phyloP scores from a whole-genome alignment of 805 yeast species.

The Schwanniomyces vanrijiae region DNA sequence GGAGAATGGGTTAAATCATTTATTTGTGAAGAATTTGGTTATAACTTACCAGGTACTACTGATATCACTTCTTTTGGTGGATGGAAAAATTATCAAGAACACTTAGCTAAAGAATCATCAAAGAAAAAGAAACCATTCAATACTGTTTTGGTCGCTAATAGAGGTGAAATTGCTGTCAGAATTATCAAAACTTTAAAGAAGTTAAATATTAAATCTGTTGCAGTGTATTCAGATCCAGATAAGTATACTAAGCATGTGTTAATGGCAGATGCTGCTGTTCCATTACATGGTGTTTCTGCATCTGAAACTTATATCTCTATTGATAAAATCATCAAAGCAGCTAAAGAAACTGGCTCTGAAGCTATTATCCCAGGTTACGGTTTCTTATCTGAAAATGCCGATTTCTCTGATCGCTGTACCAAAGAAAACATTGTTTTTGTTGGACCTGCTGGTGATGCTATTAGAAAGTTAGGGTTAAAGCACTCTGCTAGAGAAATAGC shows the following conservation, averaged over 20 bases:
- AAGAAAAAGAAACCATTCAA: slow-evolving; percentile 59
- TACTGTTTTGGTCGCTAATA: slow-evolving; percentile 89
- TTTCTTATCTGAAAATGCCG: slow-evolving; percentile 93
- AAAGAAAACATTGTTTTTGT: slow-evolving; percentile 85
- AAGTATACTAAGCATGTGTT: slow-evolving; percentile 83
- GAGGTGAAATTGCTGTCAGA: slow-evolving; percentile 97
- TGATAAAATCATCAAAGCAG: slow-evolving; percentile 84
- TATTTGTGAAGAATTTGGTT: slow-evolving; percentile 91
- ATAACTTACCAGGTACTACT: slow-evolving; percentile 63
- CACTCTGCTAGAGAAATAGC: slow-evolving; percentile 98
- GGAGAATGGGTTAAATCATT: slow-evolving; percentile 91
- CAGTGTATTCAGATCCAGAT: slow-evolving; percentile 90
- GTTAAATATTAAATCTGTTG: slow-evolving; percentile 74
- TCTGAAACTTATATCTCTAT: slow-evolving; percentile 87
- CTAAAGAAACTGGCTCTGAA: slow-evolving; percentile 79
- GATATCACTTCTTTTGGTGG: slow-evolving; percentile 91
- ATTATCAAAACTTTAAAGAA: slow-evolving; percentile 86
- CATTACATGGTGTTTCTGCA: slow-evolving; percentile 78
- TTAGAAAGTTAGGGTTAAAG: slow-evolving; percentile 86
- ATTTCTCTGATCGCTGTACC: slow-evolving; percentile 85
- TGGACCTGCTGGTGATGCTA: slow-evolving; percentile 96
- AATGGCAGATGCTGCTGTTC: slow-evolving; percentile 78
- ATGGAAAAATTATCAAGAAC: slow-evolving; percentile 67
- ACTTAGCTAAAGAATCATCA: slow-evolving; percentile 21
- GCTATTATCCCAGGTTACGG: slow-evolving; percentile 99